phyloP scores from a whole-genome alignment of 371 early-diverging fungal genomes.

The Batkoa obscura region DNA sequence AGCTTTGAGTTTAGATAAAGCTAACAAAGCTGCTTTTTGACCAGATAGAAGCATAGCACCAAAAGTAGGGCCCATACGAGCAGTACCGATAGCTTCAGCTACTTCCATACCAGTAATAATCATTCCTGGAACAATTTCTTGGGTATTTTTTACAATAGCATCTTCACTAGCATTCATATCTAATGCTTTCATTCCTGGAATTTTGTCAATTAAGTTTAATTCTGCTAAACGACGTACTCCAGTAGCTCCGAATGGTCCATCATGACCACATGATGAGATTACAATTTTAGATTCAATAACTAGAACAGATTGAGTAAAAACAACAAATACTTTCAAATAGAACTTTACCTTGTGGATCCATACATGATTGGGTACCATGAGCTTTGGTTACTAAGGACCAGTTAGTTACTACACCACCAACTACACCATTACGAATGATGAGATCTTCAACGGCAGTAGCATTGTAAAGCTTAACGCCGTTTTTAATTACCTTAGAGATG shows the following conservation, averaged over 20 bases:
- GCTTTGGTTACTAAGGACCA: constrained; percentile 48
- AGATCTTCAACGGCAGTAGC: constrained; percentile 55
- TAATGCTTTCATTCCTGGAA: constrained; percentile 44
- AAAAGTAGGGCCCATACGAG: constrained; percentile 46
- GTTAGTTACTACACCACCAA: constrained; percentile 49
- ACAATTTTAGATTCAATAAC: constrained; percentile 44
- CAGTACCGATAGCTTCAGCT: constrained; percentile 33
- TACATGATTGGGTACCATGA: constrained; percentile 54
- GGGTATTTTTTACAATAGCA: constrained; percentile 41
- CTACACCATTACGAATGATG: constrained; percentile 37
- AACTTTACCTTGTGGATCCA: constrained; percentile 42
- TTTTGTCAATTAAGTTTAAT: constrained; percentile 30
- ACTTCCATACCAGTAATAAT: constrained; percentile 53
- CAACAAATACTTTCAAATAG: background rate
- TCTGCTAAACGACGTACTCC: constrained; percentile 46
- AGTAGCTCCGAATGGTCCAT: constrained; percentile 53
- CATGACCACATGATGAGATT: constrained; percentile 51
- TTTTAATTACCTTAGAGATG: constrained; percentile 37
- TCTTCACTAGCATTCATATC: constrained; percentile 59
- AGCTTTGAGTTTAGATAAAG: constrained; percentile 10
- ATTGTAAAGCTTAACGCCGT: constrained; percentile 58
- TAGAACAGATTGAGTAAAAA: background rate
- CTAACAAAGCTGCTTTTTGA: constrained; percentile 43
- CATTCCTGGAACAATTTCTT: constrained; percentile 53
- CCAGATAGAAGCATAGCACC: constrained; percentile 55